Conservation (phyloP, 495 filamentous ascomycete genomes). For the Xylaria scruposa region DNA sequence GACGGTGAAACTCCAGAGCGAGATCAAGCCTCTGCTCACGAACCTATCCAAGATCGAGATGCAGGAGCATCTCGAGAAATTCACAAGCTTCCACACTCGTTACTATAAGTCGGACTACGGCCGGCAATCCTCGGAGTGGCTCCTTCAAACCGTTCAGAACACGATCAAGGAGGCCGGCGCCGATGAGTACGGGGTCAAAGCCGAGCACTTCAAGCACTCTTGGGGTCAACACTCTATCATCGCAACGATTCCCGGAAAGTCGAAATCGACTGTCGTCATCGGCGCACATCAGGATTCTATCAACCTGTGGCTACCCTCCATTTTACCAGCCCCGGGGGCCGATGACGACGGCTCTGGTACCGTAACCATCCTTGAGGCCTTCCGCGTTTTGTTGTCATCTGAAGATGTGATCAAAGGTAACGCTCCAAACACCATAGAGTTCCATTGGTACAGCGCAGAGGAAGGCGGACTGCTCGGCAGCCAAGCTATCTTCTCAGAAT, state of each 20-base stretch:
- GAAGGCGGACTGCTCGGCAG: conserved; percentile 90
- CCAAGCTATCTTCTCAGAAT: conserved; percentile 88
- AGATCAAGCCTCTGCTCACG: conserved; percentile 69
- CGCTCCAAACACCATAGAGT: conserved; percentile 87
- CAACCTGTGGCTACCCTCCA: conserved; percentile 85
- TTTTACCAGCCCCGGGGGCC: conserved; percentile 71
- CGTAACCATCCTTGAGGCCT: conserved; percentile 66
- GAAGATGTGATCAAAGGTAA: conserved; percentile 59
- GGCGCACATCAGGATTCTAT: conserved; percentile 77
- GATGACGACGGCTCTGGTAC: conserved; percentile 67
- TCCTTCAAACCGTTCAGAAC: conserved; percentile 74
- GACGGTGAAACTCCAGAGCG: conserved; percentile 68
- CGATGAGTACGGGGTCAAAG: conserved; percentile 67
- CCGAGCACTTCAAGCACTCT: conserved; percentile 76
- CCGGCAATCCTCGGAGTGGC: conserved; percentile 88
- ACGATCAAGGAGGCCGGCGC: conserved; percentile 76
- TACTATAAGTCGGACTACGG: conserved; percentile 90
- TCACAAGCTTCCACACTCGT: conserved; percentile 84
- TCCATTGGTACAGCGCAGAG: conserved; percentile 98
- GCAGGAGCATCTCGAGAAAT: conserved; percentile 74
- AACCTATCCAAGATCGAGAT: conserved; percentile 79
- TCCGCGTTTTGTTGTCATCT: conserved; percentile 63
- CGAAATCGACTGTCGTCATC: conserved; percentile 78
- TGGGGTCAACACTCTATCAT: conserved; percentile 95
- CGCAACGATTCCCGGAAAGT: conserved; percentile 87